Evolutionary conservation across 2,329 filamentous ascomycete genomes (phyloP).

Genomic region (Zarea fungicola): DNA sequence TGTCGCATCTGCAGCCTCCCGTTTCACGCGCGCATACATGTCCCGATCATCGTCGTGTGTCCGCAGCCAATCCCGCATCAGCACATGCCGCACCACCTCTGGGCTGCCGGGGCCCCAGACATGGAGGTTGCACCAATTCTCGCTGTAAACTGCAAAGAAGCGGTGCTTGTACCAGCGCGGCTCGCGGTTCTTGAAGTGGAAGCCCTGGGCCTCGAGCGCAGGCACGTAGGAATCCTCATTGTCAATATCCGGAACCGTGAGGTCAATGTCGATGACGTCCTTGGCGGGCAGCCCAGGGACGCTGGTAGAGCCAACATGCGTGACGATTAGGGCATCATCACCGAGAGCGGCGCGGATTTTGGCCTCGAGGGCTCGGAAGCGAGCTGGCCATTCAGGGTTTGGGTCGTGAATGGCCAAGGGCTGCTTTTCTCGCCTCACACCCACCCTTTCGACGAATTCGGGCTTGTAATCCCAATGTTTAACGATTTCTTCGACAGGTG

Average conservation of each 20-base stretch:
- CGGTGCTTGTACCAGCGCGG: conserved; percentile 38
- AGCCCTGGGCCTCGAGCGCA: conserved; percentile 33
- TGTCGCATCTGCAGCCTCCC: conserved; percentile 25
- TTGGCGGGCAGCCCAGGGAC: conserved; percentile 40
- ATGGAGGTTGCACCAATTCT: conserved; percentile 36
- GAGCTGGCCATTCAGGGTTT: conserved; percentile 7
- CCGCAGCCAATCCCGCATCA: conserved; percentile 38
- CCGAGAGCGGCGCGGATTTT: conserved; percentile 25
- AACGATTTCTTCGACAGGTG: conserved; percentile 1
- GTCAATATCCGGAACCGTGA: conserved; percentile 31
- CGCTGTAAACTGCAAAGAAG: conserved; percentile 28
- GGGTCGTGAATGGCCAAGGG: conserved; percentile 13
- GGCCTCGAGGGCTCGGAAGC: conserved; percentile 22
- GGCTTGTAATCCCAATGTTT: conserved; percentile 10
- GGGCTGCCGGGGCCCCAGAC: conserved; percentile 35
- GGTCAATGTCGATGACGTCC: conserved; percentile 42
- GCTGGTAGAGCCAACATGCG: conserved; percentile 42
- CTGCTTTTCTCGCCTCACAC: conserved; percentile 2
- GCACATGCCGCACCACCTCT: conserved; percentile 33
- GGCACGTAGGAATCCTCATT: conserved; percentile 34
- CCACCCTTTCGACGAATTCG: conserved; percentile 11
- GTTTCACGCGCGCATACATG: conserved; percentile 34
- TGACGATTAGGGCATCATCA: conserved; percentile 26
- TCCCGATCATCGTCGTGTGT: conserved; percentile 29
- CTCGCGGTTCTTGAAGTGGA: conserved; percentile 37